phyloP scores from a whole-genome alignment of 495 filamentous ascomycete species.

The Neurospora sp. region DNA sequence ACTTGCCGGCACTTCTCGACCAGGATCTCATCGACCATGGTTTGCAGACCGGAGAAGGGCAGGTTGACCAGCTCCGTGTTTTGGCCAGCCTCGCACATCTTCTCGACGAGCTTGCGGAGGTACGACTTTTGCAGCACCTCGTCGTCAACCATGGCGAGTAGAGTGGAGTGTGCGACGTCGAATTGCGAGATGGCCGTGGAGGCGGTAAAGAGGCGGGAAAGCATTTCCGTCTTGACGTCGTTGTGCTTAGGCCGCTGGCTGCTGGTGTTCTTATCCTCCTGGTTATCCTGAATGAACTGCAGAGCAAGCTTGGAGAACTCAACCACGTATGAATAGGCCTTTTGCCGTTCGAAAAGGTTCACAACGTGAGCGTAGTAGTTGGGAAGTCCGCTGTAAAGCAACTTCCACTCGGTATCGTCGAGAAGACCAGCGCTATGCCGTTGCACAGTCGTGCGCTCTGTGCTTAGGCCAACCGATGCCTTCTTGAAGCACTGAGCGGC shows the following conservation, averaged over 20 bases:
- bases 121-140: conserved; percentile 53
- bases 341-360: conserved; percentile 65
- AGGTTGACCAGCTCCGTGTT: conserved; percentile 60
- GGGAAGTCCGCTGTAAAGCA: conserved; percentile 65
- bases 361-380: conserved; percentile 83
- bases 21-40: conserved; percentile 68
- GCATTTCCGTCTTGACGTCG: conserved; percentile 51
- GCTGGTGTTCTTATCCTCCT: conserved; percentile 24
- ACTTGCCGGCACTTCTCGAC: conserved; percentile 49
- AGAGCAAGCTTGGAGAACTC: conserved; percentile 77
- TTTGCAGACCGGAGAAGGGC: conserved; percentile 65
- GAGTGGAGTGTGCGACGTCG: conserved; percentile 69
- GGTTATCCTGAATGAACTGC: conserved; percentile 42
- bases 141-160: conserved; percentile 56
- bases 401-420: conserved; percentile 57
- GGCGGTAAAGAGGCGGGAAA: conserved; percentile 73
- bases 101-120: conserved; percentile 55
- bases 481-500: conserved; percentile 74
- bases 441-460: conserved; percentile 20
- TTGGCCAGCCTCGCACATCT: conserved; percentile 58
- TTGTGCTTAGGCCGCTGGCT: background rate
- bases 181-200: conserved; percentile 66
- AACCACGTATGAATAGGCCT: conserved; percentile 64
- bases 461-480: conserved; percentile 67
- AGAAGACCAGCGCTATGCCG: conserved; percentile 51